Percentiles rank a stretch among this genome's conserved stretches.
Conservation (phyloP, 2,329 filamentous ascomycete genomes). For the Niveomyces coronatus region DNA sequence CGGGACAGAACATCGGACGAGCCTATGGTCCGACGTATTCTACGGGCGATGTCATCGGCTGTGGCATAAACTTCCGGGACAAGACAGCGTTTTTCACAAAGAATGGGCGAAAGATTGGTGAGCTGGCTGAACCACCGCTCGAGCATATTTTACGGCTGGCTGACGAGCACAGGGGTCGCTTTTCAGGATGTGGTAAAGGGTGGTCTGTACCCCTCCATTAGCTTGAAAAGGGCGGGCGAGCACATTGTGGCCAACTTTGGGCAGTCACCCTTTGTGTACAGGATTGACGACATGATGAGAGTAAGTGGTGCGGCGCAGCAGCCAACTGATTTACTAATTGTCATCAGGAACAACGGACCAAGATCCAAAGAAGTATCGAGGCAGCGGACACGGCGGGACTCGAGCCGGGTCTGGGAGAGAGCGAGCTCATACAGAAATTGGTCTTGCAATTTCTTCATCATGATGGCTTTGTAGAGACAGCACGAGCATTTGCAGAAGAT, state of each 20-base stretch:
- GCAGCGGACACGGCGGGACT: constrained; percentile 47
- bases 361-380: constrained; percentile 50
- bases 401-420: constrained; percentile 58
- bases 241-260: constrained; percentile 56
- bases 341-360: constrained; percentile 47
- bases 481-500: constrained; percentile 76
- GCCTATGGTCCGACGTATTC: constrained; percentile 47
- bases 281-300: constrained; percentile 79
- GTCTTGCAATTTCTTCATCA: constrained; percentile 83
- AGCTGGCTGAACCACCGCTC: constrained; percentile 9
- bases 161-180: constrained; percentile 45
- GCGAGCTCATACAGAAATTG: constrained; percentile 69
- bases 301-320: constrained; percentile 34
- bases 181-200: constrained; percentile 55
- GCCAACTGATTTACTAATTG: constrained; percentile 11
- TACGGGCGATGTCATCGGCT: constrained; percentile 49
- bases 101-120: constrained; percentile 49
- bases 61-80: constrained; percentile 55
- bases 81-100: constrained; percentile 60
- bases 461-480: constrained; percentile 91
- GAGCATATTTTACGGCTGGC: neutral
- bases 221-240: constrained; percentile 55
- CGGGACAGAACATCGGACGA: constrained; percentile 45
- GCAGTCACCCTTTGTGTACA: constrained; percentile 71
- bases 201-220: constrained; percentile 55